Evolutionary conservation across 2,329 filamentous ascomycete species (phyloP).

Genomic region (Amauroascus niger): DNA sequence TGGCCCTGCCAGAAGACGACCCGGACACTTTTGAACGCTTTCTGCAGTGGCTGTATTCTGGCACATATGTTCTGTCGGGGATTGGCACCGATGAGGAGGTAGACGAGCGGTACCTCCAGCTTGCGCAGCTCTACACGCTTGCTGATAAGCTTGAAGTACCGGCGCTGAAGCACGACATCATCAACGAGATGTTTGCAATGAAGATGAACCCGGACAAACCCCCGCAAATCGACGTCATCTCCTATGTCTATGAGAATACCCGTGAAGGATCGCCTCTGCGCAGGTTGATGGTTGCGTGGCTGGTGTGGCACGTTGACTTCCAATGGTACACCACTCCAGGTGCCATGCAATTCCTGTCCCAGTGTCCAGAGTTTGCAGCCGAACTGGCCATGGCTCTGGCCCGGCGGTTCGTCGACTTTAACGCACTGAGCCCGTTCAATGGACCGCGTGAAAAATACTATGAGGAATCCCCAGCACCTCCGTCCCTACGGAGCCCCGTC

Average conservation of each 20-base stretch:
- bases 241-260: slow-evolving; percentile 11
- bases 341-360: not conserved
- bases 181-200: slow-evolving; percentile 9
- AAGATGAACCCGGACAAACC: slow-evolving; percentile 7
- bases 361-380: slow-evolving; percentile 9
- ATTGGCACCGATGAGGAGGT: slow-evolving; percentile 3
- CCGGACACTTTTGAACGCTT: slow-evolving; percentile 12
- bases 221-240: slow-evolving; percentile 9
- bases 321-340: slow-evolving; percentile 2
- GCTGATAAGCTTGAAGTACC: slow-evolving; percentile 12
- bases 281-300: slow-evolving; percentile 7
- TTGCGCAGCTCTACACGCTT: slow-evolving; percentile 8
- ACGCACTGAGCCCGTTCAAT: slow-evolving; percentile 1
- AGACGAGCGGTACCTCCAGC: slow-evolving; percentile 10
- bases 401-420: slow-evolving; percentile 1
- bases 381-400: slow-evolving; percentile 7
- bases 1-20: slow-evolving; percentile 8
- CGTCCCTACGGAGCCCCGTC: not conserved
- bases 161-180: slow-evolving; percentile 5
- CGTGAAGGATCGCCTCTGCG: slow-evolving; percentile 4
- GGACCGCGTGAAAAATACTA: slow-evolving; percentile 1
- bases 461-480: not conserved
- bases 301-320: slow-evolving; percentile 11
- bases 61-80: slow-evolving; percentile 3
- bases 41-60: slow-evolving; percentile 11